phyloP scores from a whole-genome alignment of 768 basidiomycete species.

The Suillus decipiens region DNA sequence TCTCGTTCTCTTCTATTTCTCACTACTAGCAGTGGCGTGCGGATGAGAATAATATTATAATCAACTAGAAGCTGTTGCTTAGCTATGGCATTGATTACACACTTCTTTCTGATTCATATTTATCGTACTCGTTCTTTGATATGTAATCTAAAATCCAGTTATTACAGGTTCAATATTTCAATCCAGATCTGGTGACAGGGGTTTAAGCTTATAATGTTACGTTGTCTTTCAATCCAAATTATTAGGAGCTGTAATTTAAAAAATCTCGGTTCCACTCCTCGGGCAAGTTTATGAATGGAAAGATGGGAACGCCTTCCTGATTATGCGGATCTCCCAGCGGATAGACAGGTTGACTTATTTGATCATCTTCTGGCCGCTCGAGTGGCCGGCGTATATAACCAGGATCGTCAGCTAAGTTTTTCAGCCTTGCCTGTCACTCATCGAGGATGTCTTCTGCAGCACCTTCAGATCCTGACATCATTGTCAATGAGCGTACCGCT shows the following conservation, averaged over 20 bases:
- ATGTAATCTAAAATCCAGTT: background rate
- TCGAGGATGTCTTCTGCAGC: constrained; percentile 9
- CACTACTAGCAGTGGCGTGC: background rate
- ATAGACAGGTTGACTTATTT: background rate
- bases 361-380: background rate
- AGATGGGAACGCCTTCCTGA: background rate
- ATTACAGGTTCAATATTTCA: background rate
- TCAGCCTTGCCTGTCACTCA: background rate
- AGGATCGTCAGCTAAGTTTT: background rate
- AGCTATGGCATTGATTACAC: constrained; percentile 68
- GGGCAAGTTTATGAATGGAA: background rate
- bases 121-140: background rate
- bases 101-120: constrained; percentile 34
- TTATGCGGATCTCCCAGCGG: background rate
- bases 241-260: background rate
- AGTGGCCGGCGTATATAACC: background rate
- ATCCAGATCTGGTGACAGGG: background rate
- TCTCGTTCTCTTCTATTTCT: constrained; percentile 2
- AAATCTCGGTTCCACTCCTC: background rate
- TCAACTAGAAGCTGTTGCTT: constrained; percentile 91
- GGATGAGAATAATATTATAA: constrained; percentile 36
- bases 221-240: background rate
- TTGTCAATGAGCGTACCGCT: constrained; percentile 27
- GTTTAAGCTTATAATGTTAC: background rate
- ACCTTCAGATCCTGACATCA: constrained; percentile 13